phyloP scores from a whole-genome alignment of 306 rosid genomes.

The Cucurbita argyrosperma region DNA sequence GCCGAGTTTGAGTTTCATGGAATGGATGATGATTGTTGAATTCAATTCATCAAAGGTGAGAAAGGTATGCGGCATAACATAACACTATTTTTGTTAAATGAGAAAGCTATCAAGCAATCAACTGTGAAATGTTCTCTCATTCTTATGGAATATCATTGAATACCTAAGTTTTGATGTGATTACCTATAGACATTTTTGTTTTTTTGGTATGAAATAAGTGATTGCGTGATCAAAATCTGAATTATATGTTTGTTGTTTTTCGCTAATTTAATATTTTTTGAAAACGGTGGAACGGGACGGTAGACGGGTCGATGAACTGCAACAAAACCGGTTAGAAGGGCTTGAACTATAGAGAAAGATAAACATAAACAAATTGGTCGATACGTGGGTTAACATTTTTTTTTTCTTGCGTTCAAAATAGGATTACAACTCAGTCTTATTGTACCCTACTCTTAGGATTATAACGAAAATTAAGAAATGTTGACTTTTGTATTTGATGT shows the following conservation, averaged over 20 bases:
- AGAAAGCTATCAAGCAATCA: constrained; percentile 2
- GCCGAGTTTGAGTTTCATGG: neutral
- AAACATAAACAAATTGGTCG: too few relatives aligned
- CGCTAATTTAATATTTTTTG: neutral
- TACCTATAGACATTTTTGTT: neutral
- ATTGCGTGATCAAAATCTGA: neutral
- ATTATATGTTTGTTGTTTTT: neutral
- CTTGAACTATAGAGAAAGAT: too few relatives aligned
- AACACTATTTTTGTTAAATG: neutral
- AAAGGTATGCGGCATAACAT: neutral
- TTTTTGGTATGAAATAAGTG: neutral
- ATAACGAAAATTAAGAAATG: too few relatives aligned
- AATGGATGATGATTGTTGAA: neutral
- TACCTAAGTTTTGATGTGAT: neutral
- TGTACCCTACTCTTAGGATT: too few relatives aligned
- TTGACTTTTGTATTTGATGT: too few relatives aligned
- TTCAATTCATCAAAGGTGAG: neutral
- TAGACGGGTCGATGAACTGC: too few relatives aligned
- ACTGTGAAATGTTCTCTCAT: neutral
- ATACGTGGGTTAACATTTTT: too few relatives aligned
- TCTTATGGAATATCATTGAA: neutral
- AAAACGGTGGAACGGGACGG: too few relatives aligned
- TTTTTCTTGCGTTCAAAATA: too few relatives aligned
- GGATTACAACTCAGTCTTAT: too few relatives aligned
- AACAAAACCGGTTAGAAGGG: too few relatives aligned